phyloP scores from a whole-genome alignment of 1,139 yeast species.

The Nakaseomyces uthaithaninus region DNA sequence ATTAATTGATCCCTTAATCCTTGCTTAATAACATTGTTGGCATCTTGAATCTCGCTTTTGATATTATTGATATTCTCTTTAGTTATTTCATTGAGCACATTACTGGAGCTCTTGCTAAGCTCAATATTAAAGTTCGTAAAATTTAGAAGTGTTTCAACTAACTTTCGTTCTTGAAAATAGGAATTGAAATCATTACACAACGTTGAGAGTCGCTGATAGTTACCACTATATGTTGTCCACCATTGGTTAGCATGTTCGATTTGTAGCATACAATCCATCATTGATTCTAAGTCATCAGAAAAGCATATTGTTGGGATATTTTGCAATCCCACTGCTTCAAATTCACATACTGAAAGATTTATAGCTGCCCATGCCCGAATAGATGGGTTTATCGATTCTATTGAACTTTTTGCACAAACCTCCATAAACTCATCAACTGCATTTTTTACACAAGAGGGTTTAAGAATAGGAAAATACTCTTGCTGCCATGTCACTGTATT shows the following conservation, averaged over 20 bases:
- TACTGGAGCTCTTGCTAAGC: not conserved
- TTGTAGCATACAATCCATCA: slow-evolving; percentile 35
- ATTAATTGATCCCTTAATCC: not conserved
- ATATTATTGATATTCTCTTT: not conserved
- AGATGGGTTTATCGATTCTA: slow-evolving; percentile 28
- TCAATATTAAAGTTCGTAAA: slow-evolving; percentile 21
- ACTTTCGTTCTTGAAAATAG: slow-evolving; percentile 36
- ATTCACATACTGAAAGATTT: slow-evolving; percentile 47
- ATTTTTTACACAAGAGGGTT: slow-evolving; percentile 29
- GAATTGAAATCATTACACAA: slow-evolving; percentile 45
- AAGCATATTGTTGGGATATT: slow-evolving; percentile 18
- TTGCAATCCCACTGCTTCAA: slow-evolving; percentile 36
- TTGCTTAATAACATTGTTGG: not conserved
- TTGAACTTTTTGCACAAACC: slow-evolving; percentile 26
- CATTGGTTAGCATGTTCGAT: slow-evolving; percentile 43
- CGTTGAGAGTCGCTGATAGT: slow-evolving; percentile 42
- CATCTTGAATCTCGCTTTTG: not conserved
- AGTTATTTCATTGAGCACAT: not conserved
- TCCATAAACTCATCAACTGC: slow-evolving; percentile 30
- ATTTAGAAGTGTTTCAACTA: slow-evolving; percentile 28
- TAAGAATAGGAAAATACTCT: slow-evolving; percentile 20
- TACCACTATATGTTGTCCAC: slow-evolving; percentile 58
- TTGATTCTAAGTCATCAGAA: slow-evolving; percentile 13
- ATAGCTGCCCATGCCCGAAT: slow-evolving; percentile 38
- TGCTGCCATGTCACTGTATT: not conserved